phyloP scores from a whole-genome alignment of 208 protist genomes.

The Naegleria lovaniensis region DNA sequence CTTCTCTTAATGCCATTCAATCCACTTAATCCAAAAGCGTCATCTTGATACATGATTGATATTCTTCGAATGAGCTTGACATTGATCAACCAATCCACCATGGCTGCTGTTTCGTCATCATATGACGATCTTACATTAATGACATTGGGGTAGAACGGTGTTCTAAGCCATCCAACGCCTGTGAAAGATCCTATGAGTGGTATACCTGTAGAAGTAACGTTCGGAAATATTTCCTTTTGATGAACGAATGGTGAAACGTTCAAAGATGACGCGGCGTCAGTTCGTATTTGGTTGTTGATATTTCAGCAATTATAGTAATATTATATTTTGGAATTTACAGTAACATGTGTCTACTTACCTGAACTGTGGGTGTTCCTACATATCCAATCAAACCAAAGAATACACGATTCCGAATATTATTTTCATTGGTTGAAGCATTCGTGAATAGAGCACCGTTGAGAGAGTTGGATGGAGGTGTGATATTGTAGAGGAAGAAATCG shows the following conservation, averaged over 20 bases:
- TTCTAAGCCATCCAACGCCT: not conserved
- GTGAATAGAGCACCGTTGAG: not conserved
- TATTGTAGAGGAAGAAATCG: not conserved
- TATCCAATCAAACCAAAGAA: slow-evolving; percentile 22
- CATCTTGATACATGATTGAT: not conserved
- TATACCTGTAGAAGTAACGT: not conserved
- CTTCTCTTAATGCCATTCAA: not conserved
- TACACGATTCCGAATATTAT: not conserved
- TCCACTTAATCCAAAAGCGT: not conserved
- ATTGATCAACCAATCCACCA: slow-evolving; percentile 11
- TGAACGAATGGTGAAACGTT: no score
- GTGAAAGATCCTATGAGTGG: not conserved
- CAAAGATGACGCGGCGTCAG: no score
- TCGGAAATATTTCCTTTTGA: not conserved
- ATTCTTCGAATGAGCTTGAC: not conserved
- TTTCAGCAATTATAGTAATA: no score
- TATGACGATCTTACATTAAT: slow-evolving; percentile 6
- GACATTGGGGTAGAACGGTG: not conserved
- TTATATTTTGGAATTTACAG: no score
- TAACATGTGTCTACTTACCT: no score
- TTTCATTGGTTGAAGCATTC: no score
- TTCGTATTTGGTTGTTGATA: no score
- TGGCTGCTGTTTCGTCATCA: not conserved
- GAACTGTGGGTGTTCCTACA: not conserved
- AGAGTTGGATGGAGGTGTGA: not conserved